Percentiles rank a stretch among this genome's conserved stretches.
These are phyloP conservation scores for Suhomyces kilbournensis DNA, from an alignment of 805 yeast species.

Conservation along the genomic window DNA sequence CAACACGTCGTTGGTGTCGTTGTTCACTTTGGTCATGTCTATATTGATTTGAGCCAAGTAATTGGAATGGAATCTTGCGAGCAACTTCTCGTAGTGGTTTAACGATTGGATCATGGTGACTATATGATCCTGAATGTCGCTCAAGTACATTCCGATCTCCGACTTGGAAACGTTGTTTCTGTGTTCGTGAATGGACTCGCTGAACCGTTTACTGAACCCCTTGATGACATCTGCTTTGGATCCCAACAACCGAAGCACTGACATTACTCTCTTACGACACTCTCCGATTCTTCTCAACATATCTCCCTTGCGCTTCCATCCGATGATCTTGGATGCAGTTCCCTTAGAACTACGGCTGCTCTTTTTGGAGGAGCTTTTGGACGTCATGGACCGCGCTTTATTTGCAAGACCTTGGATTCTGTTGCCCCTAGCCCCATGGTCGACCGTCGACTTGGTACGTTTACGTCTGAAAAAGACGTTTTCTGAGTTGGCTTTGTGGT, in stretches of 20 bases:
- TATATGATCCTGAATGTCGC: constrained; percentile 97
- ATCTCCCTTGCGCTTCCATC: constrained; percentile 90
- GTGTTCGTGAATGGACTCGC: constrained; percentile 46
- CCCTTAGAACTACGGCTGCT: constrained; percentile 12
- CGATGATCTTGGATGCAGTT: constrained; percentile 47
- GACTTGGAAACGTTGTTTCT: constrained; percentile 10
- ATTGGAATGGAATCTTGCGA: constrained; percentile 94
- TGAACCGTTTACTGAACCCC: constrained; percentile 89
- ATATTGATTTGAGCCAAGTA: constrained; percentile 95
- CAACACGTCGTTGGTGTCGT: constrained; percentile 93
- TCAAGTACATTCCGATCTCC: constrained; percentile 91
- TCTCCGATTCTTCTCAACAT: constrained; percentile 95
- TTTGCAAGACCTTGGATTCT: constrained; percentile 1
- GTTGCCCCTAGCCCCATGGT: constrained; percentile 10
- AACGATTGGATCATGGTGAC: constrained; percentile 95
- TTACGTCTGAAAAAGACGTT: constrained; percentile 32
- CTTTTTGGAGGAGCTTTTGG: constrained; percentile 3
- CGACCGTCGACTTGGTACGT: constrained; percentile 40
- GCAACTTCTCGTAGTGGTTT: constrained; percentile 89
- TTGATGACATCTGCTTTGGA: constrained; percentile 97
- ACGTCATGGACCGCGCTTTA: constrained; percentile 1
- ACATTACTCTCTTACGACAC: constrained; percentile 92
- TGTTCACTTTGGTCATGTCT: constrained; percentile 95
- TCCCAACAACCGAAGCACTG: constrained; percentile 76
- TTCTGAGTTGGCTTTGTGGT: constrained; percentile 4